Evolutionary conservation across 768 basidiomycete genomes (phyloP).

Genomic region (Xerocomellus amylosporus): DNA sequence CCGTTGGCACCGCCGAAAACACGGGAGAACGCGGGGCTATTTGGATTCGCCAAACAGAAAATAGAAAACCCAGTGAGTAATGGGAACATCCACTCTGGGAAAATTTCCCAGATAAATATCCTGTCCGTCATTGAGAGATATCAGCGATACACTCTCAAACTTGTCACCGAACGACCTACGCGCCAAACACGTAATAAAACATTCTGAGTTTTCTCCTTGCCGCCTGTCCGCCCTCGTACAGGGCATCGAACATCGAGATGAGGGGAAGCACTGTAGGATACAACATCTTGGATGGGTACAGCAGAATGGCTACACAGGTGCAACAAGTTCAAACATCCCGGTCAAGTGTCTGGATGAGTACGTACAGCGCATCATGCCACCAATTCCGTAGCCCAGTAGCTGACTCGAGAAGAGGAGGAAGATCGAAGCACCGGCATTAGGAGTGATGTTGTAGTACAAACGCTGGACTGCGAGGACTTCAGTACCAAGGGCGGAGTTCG

Average conservation of each 20-base stretch:
- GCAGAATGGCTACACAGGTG: constrained; percentile 14
- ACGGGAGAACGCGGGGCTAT: constrained; percentile 30
- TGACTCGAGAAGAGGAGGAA: constrained; percentile 41
- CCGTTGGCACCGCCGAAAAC: constrained; percentile 65
- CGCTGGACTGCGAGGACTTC: constrained; percentile 56
- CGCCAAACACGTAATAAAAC: constrained; percentile 21
- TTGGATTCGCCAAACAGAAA: constrained; percentile 55
- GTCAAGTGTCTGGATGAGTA: background rate
- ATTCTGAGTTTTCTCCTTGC: constrained; percentile 41
- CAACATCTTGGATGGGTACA: constrained; percentile 48
- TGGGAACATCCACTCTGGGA: constrained; percentile 45
- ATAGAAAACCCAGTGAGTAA: constrained; percentile 61
- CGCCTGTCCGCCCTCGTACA: constrained; percentile 41
- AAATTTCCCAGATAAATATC: constrained; percentile 31
- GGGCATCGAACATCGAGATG: constrained; percentile 28
- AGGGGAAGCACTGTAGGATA: constrained; percentile 34
- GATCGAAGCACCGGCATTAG: constrained; percentile 46
- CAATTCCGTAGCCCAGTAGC: constrained; percentile 50
- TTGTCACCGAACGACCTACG: constrained; percentile 23
- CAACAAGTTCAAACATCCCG: background rate
- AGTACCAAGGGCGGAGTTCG: constrained; percentile 52
- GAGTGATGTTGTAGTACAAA: constrained; percentile 50
- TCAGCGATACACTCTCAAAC: constrained; percentile 8
- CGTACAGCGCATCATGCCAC: constrained; percentile 50
- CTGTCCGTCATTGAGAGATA: constrained; percentile 21